Evolutionary conservation across 257 asterid species (phyloP), one percentile per base, ranked within the genome.

Genomic region (Ilex asprella): DNA sequence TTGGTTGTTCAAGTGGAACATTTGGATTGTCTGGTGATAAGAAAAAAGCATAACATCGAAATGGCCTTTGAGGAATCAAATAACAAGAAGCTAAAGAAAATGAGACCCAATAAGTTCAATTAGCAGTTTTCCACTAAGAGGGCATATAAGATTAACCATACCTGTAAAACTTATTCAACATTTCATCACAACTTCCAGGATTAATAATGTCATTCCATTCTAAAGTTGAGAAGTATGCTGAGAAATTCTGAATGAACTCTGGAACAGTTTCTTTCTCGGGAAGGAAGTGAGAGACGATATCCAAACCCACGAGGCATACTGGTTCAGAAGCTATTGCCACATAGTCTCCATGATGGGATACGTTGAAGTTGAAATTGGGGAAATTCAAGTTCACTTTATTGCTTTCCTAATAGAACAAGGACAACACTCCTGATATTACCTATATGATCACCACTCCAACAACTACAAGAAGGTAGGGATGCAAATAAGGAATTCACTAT

Each of bases 321-420:
- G 97, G 97, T 76, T 92, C 99, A 56, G 95, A 92, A 74, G 99
- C 97, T 76, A 92, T 85, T 31, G 83, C 95, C 39, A 89, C 99
- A 66, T 81, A 89, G 72, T 92, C 88, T 62, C 96, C 99, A 53
- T 89, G 95, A 77, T 92, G 97, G 46, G 99, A 92, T 44, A 80
- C 87, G 71, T 80, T 92, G 59, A 86, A 92, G 74, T 89, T 92
- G 27, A 92, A 84, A 74, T 86, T 92, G 14, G 86, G 92, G 60
- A 89, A 72, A 61, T 65, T 67, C 53, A 52, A 6, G 70, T 70
- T 70, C 70, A 21, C 27, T 52, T 58, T 56, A 68, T 79, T 88
- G 32, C 62, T 64, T 58, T 77, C 93, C 97, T 89, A 67, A 6
- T 7, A 53, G 16, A 14, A 63, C 32, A 57, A 80, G 35, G 27